A percentile compares a stretch with the other conserved stretches of the same genome.
Conservation (phyloP, 768 basidiomycete genomes). For the Lepiota venenata region DNA sequence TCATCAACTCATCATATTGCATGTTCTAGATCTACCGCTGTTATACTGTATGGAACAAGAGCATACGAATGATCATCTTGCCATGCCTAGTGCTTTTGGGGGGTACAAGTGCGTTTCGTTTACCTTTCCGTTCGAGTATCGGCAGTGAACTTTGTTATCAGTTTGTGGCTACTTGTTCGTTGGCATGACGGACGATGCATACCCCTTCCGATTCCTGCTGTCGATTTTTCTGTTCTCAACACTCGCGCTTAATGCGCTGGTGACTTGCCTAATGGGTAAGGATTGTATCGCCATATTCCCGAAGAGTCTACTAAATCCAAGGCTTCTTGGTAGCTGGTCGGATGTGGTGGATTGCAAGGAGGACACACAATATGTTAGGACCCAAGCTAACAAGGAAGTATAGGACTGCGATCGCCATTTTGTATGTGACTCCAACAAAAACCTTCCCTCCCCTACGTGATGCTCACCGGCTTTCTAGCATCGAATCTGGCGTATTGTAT, state of each 20-base stretch:
- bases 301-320: not conserved
- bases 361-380: conserved; percentile 24
- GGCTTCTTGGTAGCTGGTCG: conserved; percentile 26
- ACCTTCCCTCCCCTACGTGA: not conserved
- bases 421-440: conserved; percentile 22
- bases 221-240: conserved; percentile 26
- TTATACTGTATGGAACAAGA: conserved; percentile 27
- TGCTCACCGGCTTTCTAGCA: conserved; percentile 17
- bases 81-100: conserved; percentile 23
- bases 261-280: conserved; percentile 28
- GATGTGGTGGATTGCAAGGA: conserved; percentile 31
- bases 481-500: conserved; percentile 38
- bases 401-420: conserved; percentile 29
- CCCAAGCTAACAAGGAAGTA: conserved; percentile 27
- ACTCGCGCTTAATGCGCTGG: conserved; percentile 25
- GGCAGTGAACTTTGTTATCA: not conserved
- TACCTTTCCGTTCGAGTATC: conserved; percentile 7
- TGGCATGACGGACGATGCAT: conserved; percentile 24
- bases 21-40: conserved; percentile 28
- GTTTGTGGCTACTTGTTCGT: conserved; percentile 25
- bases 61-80: conserved; percentile 24
- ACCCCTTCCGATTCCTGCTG: conserved; percentile 24
- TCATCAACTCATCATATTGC: not conserved
- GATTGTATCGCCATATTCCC: conserved; percentile 9
- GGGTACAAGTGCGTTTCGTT: conserved; percentile 21